Conservation (phyloP, 257 asterid genomes). For the Nicotiana obtusifolia region DNA sequence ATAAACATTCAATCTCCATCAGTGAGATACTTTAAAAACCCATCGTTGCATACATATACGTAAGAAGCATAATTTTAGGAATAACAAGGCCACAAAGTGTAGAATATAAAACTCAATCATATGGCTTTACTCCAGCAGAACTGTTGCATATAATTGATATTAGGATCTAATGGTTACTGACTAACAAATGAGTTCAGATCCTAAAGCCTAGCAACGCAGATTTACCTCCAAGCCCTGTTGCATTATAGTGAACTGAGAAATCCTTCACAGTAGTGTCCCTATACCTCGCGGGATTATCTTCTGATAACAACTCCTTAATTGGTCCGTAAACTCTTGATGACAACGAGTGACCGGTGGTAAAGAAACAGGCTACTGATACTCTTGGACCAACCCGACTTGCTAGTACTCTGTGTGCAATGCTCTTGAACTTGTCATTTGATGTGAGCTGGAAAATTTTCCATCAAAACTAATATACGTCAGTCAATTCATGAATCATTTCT, state of each 20-base stretch:
- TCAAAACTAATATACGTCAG: neutral
- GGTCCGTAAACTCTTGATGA: conserved; percentile 10
- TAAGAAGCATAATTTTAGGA: too few species aligned
- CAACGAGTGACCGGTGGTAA: conserved; percentile 9
- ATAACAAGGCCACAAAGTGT: neutral
- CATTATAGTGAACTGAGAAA: neutral
- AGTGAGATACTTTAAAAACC: too few species aligned
- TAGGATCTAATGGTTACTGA: neutral
- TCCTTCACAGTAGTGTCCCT: neutral
- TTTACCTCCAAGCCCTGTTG: conserved; percentile 5
- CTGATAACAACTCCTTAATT: conserved; percentile 7
- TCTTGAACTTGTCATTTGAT: conserved; percentile 17
- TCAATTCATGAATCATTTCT: neutral
- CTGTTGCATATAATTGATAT: neutral
- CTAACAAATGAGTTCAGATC: neutral
- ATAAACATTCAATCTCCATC: too few species aligned
- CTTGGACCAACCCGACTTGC: conserved; percentile 12
- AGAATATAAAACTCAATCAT: neutral
- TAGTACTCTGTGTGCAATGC: conserved; percentile 19
- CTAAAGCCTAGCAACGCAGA: conserved; percentile 7
- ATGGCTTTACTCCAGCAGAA: neutral
- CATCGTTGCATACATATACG: too few species aligned
- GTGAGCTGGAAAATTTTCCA: conserved; percentile 3
- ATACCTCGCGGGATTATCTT: conserved; percentile 10
- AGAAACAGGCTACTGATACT: conserved; percentile 17